Evolutionary conservation across 2,329 filamentous ascomycete genomes (phyloP).

Genomic region (Aciculosporium take): DNA sequence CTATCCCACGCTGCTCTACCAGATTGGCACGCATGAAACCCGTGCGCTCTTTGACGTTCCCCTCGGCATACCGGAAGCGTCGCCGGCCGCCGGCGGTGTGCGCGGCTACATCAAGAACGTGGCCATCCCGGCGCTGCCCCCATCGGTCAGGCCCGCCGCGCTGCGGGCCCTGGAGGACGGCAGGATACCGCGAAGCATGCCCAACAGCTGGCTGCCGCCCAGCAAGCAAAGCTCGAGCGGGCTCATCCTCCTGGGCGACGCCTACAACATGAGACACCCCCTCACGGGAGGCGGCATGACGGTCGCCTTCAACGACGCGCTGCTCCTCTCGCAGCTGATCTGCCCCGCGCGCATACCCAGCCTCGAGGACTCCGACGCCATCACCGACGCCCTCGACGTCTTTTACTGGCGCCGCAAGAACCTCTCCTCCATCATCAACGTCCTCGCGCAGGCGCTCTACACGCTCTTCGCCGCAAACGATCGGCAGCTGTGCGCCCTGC

Average conservation of each 20-base stretch:
- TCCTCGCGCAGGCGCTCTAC: conserved; percentile 91
- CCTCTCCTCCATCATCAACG: conserved; percentile 82
- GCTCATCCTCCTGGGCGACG: conserved; percentile 77
- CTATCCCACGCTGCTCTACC: conserved; percentile 74
- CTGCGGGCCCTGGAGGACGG: conserved; percentile 62
- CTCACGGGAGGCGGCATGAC: conserved; percentile 97
- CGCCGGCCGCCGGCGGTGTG: conserved; percentile 63
- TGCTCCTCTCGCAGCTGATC: conserved; percentile 62
- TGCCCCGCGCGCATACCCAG: conserved; percentile 52
- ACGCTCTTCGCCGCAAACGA: conserved; percentile 78
- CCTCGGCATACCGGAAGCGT: conserved; percentile 58
- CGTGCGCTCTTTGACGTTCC: conserved; percentile 82
- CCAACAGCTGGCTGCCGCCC: conserved; percentile 84
- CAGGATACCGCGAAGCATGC: conserved; percentile 71
- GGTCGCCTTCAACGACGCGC: conserved; percentile 84
- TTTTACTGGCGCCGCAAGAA: conserved; percentile 85
- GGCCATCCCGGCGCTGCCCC: conserved; percentile 65
- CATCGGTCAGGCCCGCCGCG: conserved; percentile 58
- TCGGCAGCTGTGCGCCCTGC: conserved; percentile 61
- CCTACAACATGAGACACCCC: conserved; percentile 98
- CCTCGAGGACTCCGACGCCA: conserved; percentile 50
- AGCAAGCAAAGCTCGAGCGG: conserved; percentile 42
- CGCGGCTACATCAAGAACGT: conserved; percentile 69
- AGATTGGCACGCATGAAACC: conserved; percentile 92
- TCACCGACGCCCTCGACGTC: conserved; percentile 52